Percentiles rank a stretch among this genome's conserved stretches.
Conservation (phyloP, 2,329 filamentous ascomycete species). For the Gnomoniopsis smithogilvyi region DNA sequence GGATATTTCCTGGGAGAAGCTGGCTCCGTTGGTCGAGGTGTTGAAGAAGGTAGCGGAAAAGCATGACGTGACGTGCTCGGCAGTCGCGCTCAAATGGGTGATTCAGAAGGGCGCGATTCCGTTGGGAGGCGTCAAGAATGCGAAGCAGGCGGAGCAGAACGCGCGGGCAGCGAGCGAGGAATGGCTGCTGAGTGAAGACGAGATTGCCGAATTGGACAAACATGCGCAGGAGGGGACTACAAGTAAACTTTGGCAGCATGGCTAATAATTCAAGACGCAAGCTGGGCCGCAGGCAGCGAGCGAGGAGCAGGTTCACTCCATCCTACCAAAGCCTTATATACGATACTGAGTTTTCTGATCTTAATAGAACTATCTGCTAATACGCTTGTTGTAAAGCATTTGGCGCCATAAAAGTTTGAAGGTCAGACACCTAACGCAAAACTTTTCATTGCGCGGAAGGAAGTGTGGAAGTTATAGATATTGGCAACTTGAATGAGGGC, state of each 20-base stretch:
- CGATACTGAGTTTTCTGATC: too few relatives aligned
- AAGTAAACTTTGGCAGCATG: constrained; percentile 39
- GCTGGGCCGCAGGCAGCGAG: too few relatives aligned
- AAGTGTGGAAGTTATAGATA: too few relatives aligned
- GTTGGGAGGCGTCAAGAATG: constrained; percentile 37
- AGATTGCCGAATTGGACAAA: constrained; percentile 37
- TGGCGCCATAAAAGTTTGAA: too few relatives aligned
- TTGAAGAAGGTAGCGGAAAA: constrained; percentile 33
- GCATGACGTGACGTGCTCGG: constrained; percentile 30
- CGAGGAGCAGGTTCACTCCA: too few relatives aligned
- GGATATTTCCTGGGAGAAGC: constrained; percentile 39
- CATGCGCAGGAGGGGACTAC: constrained; percentile 37
- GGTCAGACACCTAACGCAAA: too few relatives aligned
- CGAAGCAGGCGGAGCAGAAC: constrained; percentile 35
- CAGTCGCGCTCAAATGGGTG: constrained; percentile 41
- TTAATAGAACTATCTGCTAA: too few relatives aligned
- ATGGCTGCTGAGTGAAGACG: constrained; percentile 37
- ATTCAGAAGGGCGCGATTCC: constrained; percentile 41
- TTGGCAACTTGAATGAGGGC: too few relatives aligned
- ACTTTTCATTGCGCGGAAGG: too few relatives aligned
- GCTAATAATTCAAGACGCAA: constrained; percentile 25
- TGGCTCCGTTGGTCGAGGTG: constrained; percentile 34
- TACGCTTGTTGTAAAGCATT: too few relatives aligned
- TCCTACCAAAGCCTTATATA: too few relatives aligned
- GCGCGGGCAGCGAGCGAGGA: constrained; percentile 32